phyloP scores from a whole-genome alignment of 768 basidiomycete genomes.

The Lenzites betulinus region DNA sequence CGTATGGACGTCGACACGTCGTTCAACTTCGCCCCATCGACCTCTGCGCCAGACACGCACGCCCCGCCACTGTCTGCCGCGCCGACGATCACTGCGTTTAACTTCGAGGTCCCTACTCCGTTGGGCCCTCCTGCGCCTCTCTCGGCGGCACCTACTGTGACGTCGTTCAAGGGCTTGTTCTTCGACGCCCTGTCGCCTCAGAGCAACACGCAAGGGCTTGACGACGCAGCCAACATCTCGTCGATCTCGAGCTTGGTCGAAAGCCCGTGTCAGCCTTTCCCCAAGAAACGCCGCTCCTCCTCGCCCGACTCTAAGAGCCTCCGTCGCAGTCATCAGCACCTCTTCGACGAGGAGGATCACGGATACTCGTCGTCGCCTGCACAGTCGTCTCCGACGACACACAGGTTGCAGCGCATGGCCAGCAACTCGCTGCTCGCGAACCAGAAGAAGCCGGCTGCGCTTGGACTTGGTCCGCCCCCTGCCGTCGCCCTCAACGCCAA shows the following conservation, averaged over 20 bases:
- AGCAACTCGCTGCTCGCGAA: constrained; percentile 37
- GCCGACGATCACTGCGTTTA: constrained; percentile 28
- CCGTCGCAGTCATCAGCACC: constrained; percentile 17
- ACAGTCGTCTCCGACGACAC: constrained; percentile 49
- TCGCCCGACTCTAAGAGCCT: constrained; percentile 29
- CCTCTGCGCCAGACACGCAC: constrained; percentile 35
- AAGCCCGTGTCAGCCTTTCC: constrained; percentile 42
- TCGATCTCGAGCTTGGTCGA: constrained; percentile 35
- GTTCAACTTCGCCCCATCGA: constrained; percentile 41
- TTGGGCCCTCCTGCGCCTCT: constrained; percentile 33
- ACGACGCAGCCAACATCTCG: constrained; percentile 12
- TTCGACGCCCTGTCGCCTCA: constrained; percentile 54
- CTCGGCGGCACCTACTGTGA: constrained; percentile 54
- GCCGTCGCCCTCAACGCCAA: constrained; percentile 41
- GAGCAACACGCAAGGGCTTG: constrained; percentile 27
- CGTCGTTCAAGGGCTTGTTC: constrained; percentile 62
- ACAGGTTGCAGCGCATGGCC: constrained; percentile 48
- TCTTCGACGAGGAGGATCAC: constrained; percentile 31
- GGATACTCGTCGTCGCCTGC: constrained; percentile 49
- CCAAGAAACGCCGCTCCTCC: constrained; percentile 36
- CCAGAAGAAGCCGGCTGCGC: constrained; percentile 54
- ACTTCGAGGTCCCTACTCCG: constrained; percentile 16
- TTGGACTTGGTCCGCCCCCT: constrained; percentile 53
- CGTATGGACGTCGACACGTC: constrained; percentile 80
- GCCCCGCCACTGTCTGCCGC: constrained; percentile 28